Conservation (phyloP, 495 filamentous ascomycete genomes). For the Apodospora peruviana region DNA sequence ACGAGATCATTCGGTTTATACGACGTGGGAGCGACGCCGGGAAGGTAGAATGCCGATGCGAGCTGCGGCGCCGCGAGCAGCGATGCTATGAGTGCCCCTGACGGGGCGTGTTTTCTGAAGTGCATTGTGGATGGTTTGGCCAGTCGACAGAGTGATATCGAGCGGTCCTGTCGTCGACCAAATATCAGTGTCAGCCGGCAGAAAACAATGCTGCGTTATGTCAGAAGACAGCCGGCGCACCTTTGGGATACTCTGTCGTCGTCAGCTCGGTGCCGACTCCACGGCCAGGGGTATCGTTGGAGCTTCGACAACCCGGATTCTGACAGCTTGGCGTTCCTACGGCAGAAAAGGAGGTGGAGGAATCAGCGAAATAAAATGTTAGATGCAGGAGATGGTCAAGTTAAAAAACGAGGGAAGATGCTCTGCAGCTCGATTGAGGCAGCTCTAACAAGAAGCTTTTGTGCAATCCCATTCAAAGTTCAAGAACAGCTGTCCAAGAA, state of each 20-base stretch:
- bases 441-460: background rate
- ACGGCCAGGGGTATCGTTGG: background rate
- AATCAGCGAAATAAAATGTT: too few species aligned
- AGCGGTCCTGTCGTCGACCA: too few species aligned
- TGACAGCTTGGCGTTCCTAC: too few species aligned
- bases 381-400: too few species aligned
- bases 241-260: background rate
- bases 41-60: slow-evolving; percentile 84
- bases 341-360: too few species aligned
- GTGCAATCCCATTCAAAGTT: background rate
- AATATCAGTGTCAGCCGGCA: too few species aligned
- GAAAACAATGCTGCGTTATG: too few species aligned
- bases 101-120: slow-evolving; percentile 39
- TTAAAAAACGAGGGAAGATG: too few species aligned
- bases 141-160: too few species aligned
- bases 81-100: slow-evolving; percentile 40
- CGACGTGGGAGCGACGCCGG: slow-evolving; percentile 90
- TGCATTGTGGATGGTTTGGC: slow-evolving; percentile 32
- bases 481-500: slow-evolving; percentile 6
- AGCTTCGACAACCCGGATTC: background rate
- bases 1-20: slow-evolving; percentile 72
- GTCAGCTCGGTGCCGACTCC: background rate
- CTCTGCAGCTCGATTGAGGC: too few species aligned
- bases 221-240: too few species aligned
- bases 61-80: slow-evolving; percentile 46